Percentiles rank a stretch among this genome's conserved stretches.
Conservation (phyloP, 768 basidiomycete genomes). For the Suillus placidus region DNA sequence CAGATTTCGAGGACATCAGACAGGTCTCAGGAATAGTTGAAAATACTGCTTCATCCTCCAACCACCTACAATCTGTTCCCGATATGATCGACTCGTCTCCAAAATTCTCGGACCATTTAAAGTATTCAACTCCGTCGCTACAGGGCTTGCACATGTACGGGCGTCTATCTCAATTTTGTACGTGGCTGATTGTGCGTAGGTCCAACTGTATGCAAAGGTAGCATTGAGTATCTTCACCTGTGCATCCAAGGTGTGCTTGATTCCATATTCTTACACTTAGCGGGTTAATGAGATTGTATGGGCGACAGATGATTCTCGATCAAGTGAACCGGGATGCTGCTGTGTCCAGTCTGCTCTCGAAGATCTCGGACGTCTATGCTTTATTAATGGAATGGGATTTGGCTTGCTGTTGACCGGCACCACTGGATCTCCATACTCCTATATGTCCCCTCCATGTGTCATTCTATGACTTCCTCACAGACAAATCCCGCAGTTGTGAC, state of each 20-base stretch:
- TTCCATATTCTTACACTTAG: too few relatives aligned
- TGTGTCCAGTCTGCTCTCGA: too few relatives aligned
- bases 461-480: constrained; percentile 28
- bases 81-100: not conserved
- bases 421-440: not conserved
- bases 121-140: not conserved
- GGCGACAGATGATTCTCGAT: not conserved
- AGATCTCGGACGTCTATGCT: constrained; percentile 1
- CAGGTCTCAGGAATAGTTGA: not conserved
- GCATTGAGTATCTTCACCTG: not conserved
- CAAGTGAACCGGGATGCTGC: not conserved
- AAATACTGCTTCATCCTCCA: not conserved
- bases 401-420: constrained; percentile 11
- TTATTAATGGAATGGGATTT: too few relatives aligned
- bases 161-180: not conserved
- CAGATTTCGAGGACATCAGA: not conserved
- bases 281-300: too few relatives aligned
- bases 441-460: constrained; percentile 28
- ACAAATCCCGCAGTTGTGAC: constrained; percentile 13
- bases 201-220: not conserved
- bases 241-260: not conserved
- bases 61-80: not conserved
- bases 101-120: not conserved
- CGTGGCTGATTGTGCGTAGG: not conserved
- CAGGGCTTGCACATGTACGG: not conserved